These are phyloP conservation scores for Sclerotinia sclerotiorum DNA, from an alignment of 2,329 filamentous ascomycete genomes.

Conservation along the genomic window DNA sequence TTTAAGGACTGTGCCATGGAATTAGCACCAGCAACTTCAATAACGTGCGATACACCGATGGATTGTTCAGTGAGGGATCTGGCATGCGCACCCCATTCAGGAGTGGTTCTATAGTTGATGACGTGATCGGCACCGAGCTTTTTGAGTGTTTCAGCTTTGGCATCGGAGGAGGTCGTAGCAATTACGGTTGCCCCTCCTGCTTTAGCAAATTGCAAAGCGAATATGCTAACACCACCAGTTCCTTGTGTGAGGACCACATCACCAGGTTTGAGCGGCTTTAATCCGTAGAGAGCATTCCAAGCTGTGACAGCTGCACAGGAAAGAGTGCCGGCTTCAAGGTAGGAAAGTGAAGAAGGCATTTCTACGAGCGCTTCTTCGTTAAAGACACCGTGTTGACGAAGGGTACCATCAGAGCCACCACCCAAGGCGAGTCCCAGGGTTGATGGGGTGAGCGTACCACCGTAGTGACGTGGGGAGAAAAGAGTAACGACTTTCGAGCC, in stretches of 20 bases:
- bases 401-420: constrained; percentile 51
- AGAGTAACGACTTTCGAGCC: constrained; percentile 60
- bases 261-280: constrained; percentile 40
- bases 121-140: constrained; percentile 46
- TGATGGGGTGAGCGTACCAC: constrained; percentile 31
- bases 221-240: constrained; percentile 46
- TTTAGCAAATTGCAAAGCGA: constrained; percentile 45
- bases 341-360: constrained; percentile 52
- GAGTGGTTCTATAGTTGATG: constrained; percentile 46
- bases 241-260: constrained; percentile 46
- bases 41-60: constrained; percentile 45
- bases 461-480: constrained; percentile 50
- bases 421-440: constrained; percentile 53
- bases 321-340: constrained; percentile 50
- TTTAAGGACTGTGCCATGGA: constrained; percentile 46
- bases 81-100: constrained; percentile 45
- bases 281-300: constrained; percentile 59
- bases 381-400: constrained; percentile 51
- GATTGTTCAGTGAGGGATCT: constrained; percentile 42
- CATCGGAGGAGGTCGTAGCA: constrained; percentile 44
- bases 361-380: constrained; percentile 59
- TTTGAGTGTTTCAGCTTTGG: constrained; percentile 43
- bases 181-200: constrained; percentile 46
- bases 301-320: constrained; percentile 55
- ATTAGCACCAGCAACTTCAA: constrained; percentile 46